Evolutionary conservation across 2,329 filamentous ascomycete species (phyloP).

Genomic region (Aspergillus pseudonomiae): DNA sequence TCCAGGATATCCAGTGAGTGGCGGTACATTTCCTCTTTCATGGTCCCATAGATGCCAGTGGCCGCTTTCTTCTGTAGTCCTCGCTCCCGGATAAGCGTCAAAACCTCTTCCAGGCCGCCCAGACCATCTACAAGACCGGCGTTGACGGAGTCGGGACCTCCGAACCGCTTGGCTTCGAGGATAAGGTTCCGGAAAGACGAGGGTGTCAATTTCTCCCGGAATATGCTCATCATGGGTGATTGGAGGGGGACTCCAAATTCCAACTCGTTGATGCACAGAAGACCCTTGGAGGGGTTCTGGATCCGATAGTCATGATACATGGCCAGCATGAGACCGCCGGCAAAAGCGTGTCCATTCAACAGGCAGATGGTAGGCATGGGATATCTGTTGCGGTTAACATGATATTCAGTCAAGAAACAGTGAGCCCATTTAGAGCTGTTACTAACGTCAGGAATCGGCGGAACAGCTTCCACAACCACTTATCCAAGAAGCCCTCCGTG

Average conservation of each 20-base stretch:
- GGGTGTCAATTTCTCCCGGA: conserved; percentile 67
- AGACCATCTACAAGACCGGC: conserved; percentile 70
- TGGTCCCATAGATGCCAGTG: conserved; percentile 67
- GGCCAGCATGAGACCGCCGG: conserved; percentile 77
- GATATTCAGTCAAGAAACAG: not conserved
- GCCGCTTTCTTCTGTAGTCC: conserved; percentile 64
- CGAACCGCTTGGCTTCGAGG: conserved; percentile 73
- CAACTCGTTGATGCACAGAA: conserved; percentile 78
- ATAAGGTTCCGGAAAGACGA: conserved; percentile 64
- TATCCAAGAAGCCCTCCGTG: conserved; percentile 64
- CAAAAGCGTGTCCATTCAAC: conserved; percentile 79
- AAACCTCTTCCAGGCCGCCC: conserved; percentile 65
- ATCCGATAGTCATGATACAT: conserved; percentile 85
- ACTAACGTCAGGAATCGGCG: conserved; percentile 62
- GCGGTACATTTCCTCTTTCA: conserved; percentile 78
- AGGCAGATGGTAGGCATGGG: conserved; percentile 83
- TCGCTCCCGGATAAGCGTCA: conserved; percentile 62
- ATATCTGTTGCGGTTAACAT: conserved; percentile 49
- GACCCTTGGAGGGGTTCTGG: conserved; percentile 71
- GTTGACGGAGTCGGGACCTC: conserved; percentile 64
- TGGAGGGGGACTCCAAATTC: conserved; percentile 77
- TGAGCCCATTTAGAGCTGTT: not conserved
- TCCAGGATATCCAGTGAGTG: conserved; percentile 64
- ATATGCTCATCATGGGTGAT: conserved; percentile 73
- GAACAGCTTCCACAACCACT: conserved; percentile 67